These are phyloP conservation scores for Colletotrichum euphorbiae DNA, from an alignment of 2,329 filamentous ascomycete species.

Conservation along the genomic window DNA sequence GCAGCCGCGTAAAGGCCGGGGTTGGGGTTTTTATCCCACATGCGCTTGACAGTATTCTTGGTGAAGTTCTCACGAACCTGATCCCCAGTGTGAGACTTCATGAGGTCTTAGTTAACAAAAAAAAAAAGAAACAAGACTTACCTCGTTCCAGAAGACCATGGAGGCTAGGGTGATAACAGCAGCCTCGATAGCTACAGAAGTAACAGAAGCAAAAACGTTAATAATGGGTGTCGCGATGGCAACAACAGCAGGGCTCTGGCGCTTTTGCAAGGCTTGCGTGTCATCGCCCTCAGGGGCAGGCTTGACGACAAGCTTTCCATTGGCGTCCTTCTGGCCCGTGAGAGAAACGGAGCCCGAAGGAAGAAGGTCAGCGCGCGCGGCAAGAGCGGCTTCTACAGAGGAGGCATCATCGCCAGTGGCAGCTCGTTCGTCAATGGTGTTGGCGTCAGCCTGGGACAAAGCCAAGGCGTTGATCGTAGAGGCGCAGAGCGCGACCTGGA, in stretches of 20 bases:
- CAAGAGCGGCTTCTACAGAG: background rate
- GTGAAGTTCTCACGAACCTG: slow-evolving; percentile 41
- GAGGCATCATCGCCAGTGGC: background rate
- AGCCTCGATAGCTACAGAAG: slow-evolving; percentile 28
- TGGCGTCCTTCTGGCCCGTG: slow-evolving; percentile 22
- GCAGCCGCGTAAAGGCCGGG: slow-evolving; percentile 31
- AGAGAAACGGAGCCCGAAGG: slow-evolving; percentile 10
- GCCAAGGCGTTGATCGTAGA: slow-evolving; percentile 15
- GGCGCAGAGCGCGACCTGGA: slow-evolving; percentile 9
- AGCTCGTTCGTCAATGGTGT: slow-evolving; percentile 8
- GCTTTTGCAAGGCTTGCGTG: slow-evolving; percentile 26
- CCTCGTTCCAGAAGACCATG: slow-evolving; percentile 34
- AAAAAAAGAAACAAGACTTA: background rate
- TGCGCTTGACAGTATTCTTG: slow-evolving; percentile 37
- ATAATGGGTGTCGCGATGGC: slow-evolving; percentile 10
- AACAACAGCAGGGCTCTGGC: slow-evolving; percentile 42
- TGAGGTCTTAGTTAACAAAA: background rate
- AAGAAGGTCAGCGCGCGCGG: slow-evolving; percentile 24
- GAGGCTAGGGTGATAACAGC: slow-evolving; percentile 3
- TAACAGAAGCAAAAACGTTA: slow-evolving; percentile 19
- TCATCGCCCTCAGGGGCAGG: slow-evolving; percentile 25
- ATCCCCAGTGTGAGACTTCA: background rate
- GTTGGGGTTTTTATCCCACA: slow-evolving; percentile 41
- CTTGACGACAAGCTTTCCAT: slow-evolving; percentile 28
- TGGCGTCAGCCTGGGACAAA: background rate